phyloP scores from a whole-genome alignment of 2,329 filamentous ascomycete species.

The Cladosporium oxysporum region DNA sequence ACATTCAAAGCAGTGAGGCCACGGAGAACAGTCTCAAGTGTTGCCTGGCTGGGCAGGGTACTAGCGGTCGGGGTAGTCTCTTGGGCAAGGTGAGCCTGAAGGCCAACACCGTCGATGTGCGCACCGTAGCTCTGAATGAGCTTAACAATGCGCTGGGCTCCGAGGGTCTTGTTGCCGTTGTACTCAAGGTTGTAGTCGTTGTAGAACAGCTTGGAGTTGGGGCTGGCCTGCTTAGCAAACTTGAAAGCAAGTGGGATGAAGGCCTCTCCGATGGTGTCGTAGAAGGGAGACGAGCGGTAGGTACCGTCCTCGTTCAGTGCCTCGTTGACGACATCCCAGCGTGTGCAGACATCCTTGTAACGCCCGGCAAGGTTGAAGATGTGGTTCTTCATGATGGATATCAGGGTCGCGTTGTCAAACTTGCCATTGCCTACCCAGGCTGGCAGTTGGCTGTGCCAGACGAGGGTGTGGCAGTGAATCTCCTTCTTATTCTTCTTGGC shows the following conservation, averaged over 20 bases:
- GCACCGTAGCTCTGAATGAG: conserved; percentile 30
- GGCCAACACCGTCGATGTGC: conserved; percentile 46
- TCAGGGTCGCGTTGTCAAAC: conserved; percentile 43
- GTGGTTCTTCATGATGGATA: conserved; percentile 45
- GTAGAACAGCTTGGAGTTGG: conserved; percentile 32
- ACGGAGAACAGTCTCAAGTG: conserved; percentile 48
- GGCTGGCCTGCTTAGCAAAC: conserved; percentile 27
- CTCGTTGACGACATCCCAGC: conserved; percentile 37
- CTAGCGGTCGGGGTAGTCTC: conserved; percentile 38
- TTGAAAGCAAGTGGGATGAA: conserved; percentile 34
- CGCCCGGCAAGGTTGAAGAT: conserved; percentile 42
- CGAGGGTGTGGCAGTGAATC: conserved; percentile 44
- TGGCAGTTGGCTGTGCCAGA: conserved; percentile 46
- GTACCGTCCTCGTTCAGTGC: conserved; percentile 31
- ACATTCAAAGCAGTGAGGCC: conserved; percentile 54
- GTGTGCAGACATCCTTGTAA: conserved; percentile 43
- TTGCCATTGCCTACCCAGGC: conserved; percentile 41
- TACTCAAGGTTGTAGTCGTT: conserved; percentile 37
- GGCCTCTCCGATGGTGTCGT: conserved; percentile 33
- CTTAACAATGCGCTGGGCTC: conserved; percentile 30
- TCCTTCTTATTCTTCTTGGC: conserved; percentile 40
- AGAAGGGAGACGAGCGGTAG: conserved; percentile 31
- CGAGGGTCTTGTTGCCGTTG: conserved; percentile 28
- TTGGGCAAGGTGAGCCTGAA: conserved; percentile 56
- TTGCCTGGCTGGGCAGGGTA: conserved; percentile 30